Percentiles rank a stretch among this genome's conserved stretches.
These are phyloP conservation scores for Komagataea norvegica DNA, from an alignment of 1,139 yeast species.

Conservation along the genomic window DNA sequence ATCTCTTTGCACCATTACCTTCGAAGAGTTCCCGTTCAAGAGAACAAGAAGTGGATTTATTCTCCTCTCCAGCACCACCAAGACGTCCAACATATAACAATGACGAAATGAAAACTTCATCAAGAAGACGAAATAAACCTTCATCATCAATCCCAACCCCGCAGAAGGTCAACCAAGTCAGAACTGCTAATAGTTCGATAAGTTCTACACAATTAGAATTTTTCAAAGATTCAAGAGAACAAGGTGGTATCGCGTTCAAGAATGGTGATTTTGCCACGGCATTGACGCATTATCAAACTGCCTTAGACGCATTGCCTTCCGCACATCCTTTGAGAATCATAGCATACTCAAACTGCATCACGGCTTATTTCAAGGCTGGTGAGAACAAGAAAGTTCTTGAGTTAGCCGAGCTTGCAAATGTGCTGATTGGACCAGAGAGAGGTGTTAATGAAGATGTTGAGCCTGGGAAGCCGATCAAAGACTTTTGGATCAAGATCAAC, in stretches of 20 bases:
- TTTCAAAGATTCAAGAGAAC: constrained; percentile 50
- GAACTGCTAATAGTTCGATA: constrained; percentile 28
- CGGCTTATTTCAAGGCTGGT: constrained; percentile 68
- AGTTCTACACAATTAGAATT: constrained; percentile 39
- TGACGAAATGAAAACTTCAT: constrained; percentile 18
- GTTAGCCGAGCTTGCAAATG: constrained; percentile 54
- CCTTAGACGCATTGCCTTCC: constrained; percentile 59
- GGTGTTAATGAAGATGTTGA: constrained; percentile 37
- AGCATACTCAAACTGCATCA: constrained; percentile 71
- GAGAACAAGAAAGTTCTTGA: constrained; percentile 59
- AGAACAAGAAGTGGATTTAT: constrained; percentile 20
- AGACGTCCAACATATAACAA: constrained; percentile 1
- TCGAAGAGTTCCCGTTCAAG: constrained; percentile 2
- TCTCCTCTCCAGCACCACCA: constrained; percentile 11
- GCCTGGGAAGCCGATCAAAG: constrained; percentile 55
- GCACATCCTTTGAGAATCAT: constrained; percentile 65
- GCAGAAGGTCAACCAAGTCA: constrained; percentile 8
- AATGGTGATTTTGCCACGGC: constrained; percentile 83
- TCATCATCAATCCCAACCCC: constrained; percentile 2
- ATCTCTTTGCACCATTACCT: constrained; percentile 24
- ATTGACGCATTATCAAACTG: constrained; percentile 51
- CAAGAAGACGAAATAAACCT: constrained; percentile 14
- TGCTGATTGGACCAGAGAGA: constrained; percentile 44
- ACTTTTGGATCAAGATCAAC: constrained; percentile 69
- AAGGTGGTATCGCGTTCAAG: constrained; percentile 61